Evolutionary conservation across 1,284 basidiomycete genomes (phyloP).

Genomic region (Puccinia horiana): DNA sequence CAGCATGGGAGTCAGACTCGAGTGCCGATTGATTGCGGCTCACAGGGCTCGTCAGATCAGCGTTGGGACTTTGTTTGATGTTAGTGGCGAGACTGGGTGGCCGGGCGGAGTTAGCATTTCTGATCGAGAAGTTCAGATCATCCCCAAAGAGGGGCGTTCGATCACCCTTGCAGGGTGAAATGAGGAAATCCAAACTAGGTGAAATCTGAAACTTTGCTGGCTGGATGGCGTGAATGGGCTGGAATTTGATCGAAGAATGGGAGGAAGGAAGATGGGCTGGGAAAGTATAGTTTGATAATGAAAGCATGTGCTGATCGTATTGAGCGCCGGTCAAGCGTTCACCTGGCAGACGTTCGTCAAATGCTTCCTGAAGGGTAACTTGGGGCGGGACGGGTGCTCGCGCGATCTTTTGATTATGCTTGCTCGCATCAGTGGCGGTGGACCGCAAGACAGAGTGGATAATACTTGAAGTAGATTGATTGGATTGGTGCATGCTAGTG

Average conservation of each 20-base stretch:
- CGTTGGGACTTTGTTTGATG: not conserved
- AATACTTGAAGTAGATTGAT: not conserved
- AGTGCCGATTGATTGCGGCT: not conserved
- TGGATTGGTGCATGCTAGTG: not conserved
- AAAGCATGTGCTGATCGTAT: conserved; percentile 20
- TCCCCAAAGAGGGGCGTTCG: conserved; percentile 37
- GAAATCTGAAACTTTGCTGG: conserved; percentile 14
- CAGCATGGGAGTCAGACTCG: not conserved
- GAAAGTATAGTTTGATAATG: conserved; percentile 13
- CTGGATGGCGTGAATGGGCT: not conserved
- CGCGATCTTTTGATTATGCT: not conserved
- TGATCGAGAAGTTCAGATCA: conserved; percentile 23
- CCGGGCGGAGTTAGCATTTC: not conserved
- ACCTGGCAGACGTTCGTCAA: conserved; percentile 40
- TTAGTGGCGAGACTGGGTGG: not conserved
- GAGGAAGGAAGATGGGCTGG: conserved; percentile 6
- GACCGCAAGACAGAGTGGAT: conserved; percentile 13
- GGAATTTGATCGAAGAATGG: conserved; percentile 1
- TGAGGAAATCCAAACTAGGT: conserved; percentile 44
- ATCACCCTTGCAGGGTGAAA: conserved; percentile 34
- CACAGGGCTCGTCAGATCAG: not conserved
- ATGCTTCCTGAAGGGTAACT: conserved; percentile 43
- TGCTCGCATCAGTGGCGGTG: not conserved
- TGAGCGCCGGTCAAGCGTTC: conserved; percentile 34
- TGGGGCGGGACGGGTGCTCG: conserved; percentile 32